phyloP scores from a whole-genome alignment of 1,284 basidiomycete genomes.

The Fomitopsis betulina region DNA sequence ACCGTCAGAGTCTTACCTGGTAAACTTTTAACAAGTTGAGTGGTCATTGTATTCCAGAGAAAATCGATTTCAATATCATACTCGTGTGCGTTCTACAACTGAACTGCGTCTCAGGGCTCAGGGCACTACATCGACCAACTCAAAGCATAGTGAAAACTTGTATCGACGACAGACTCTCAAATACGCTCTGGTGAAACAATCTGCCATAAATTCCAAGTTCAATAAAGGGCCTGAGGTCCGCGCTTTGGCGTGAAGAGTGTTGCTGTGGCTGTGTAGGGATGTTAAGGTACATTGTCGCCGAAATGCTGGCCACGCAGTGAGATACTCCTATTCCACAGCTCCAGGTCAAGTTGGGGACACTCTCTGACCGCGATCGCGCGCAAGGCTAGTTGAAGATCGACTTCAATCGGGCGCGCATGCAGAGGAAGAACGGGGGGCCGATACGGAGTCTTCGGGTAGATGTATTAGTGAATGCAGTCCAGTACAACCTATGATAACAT shows the following conservation, averaged over 20 bases:
- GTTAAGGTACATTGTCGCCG: background rate
- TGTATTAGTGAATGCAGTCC: background rate
- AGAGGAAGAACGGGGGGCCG: constrained; percentile 12
- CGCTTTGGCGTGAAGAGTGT: too few relatives aligned
- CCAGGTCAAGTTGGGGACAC: constrained; percentile 40
- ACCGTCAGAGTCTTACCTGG: too few relatives aligned
- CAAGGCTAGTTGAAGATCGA: constrained; percentile 38
- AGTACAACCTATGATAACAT: constrained; percentile 14
- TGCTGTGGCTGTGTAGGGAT: background rate
- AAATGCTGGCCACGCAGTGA: constrained; percentile 11
- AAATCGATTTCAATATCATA: background rate
- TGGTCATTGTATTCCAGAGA: too few relatives aligned
- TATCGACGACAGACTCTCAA: too few relatives aligned
- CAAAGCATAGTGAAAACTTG: too few relatives aligned
- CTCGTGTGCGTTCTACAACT: too few relatives aligned
- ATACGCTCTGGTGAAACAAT: background rate
- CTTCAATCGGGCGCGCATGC: constrained; percentile 21
- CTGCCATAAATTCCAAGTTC: too few relatives aligned
- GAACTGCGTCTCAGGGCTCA: too few relatives aligned
- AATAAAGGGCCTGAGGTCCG: too few relatives aligned
- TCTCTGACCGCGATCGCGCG: constrained; percentile 46
- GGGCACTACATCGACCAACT: too few relatives aligned
- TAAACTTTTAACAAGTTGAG: too few relatives aligned
- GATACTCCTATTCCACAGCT: constrained; percentile 39
- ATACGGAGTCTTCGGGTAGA: constrained; percentile 7